Evolutionary conservation across 805 yeast species (phyloP), one percentile per base, ranked within the genome.

Genomic region (Schizosaccharomyces octosporus): DNA sequence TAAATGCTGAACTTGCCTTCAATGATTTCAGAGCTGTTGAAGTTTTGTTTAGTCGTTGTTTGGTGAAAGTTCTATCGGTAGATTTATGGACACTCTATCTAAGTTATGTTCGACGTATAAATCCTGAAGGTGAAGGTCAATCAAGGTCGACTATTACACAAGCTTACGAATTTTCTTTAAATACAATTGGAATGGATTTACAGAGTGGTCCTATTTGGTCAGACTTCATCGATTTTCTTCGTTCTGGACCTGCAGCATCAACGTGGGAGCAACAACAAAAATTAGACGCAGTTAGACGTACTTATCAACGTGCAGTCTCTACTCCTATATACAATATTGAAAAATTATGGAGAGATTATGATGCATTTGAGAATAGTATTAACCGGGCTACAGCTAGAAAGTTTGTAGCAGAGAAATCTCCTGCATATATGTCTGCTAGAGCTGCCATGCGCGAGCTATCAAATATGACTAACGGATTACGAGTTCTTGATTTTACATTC

Each of bases 251-350:
- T 43, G 68, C 73, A 0, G 57, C 68, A 2, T 70, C 74, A 21
- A 80, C 83, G 55, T 87, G 90, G 84, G 97, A 90, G 68, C 83
- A 81, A 64, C 88, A 85, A 68, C 89, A 85, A 66, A 83, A 85
- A 65, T 77, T 79, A 67, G 95, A 87, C 67, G 74, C 83, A 67
- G 79, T 85, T 59, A 77, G 97, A 66, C 82, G 81, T 64, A 76
- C 84, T 4, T 87, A 83, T 70, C 80, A 84, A 65, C 79, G 79
- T 63, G 81, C 84, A 64, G 75, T 88, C 21, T 74, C 78, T n/a
- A 76, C 81, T n/a, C 98, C 98, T 3, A 76, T 86, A 32, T 78
- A 78, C 60, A 80, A 81, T 63, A 73, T 90, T 59, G 96, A 89
- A 69, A 76, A 75, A 27, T 74, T 85, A 62, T 90, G 98, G 98